Base-by-base conservation (phyloP, 1,284 basidiomycete genomes). In the Boletus albobrunnescens region DNA sequence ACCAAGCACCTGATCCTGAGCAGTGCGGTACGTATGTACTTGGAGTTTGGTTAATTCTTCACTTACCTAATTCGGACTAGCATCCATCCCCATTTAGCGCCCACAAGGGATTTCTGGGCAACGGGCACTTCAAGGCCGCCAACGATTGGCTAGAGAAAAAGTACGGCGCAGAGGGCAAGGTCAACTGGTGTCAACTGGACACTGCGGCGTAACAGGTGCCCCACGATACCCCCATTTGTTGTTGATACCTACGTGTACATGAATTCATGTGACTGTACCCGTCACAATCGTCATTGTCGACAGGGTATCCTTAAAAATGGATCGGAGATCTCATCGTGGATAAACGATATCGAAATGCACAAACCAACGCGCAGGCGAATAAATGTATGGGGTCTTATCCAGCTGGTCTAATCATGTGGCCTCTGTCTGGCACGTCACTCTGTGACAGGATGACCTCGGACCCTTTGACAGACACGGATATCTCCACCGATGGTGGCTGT, bases 61-160 rank as follows among this genome's bases (percentile, higher is more conserved):
- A 53, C 51, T 55, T 54, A 50, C 57, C 42, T 16, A 30, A 56
- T 55, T 41, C 50, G 56, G 52, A 42, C 5, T 57, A 85, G 84
- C 91, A 94, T 69, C 90, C 91, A 9, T 87, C 86, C 26, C 92
- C 92, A 6, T 69, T 87, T 14, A 87, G 87, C 38, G 94, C 90
- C 1, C 74, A 80, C 56, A 75, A 78, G 46, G 93, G 94, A 11
- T 98, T 97, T 74, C 69, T 94, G 49, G 91, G 91, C 40, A 96
- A 95, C 67, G 83, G 82, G 26, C 94, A 97, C 70, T 97, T 97
- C 72, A 84, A 78, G 60, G 75, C 81, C 53, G 89, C 92, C 32
- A 95, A 93, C 63, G 76, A 82, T 51, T 94, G 91, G 91, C 71
- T 94, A 16, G 78, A 79, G 59, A 62, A 75, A 51, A 82, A 81